Evolutionary conservation across 2,329 filamentous ascomycete genomes (phyloP), one percentile per base, ranked within the genome.

Genomic region (Colletotrichum sojae): DNA sequence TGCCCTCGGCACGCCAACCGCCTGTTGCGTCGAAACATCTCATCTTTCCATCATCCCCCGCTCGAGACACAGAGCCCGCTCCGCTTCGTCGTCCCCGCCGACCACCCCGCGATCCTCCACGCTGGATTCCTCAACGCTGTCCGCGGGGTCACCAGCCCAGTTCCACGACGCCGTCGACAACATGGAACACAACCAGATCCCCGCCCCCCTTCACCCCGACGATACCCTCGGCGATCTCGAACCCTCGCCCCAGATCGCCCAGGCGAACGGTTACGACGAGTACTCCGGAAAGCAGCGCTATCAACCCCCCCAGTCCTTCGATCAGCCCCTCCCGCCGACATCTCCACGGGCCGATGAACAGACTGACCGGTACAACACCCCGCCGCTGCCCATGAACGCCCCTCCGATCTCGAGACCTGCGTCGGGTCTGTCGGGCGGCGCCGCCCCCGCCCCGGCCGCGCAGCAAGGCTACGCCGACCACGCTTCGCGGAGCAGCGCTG

Each of bases 111-210:
- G 53, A 60, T 71, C 69, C 63, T 73, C 73, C 81, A 84, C 77
- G 71, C 84, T 88, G 86, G 87, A 89, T 85, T 83, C 83, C 71
- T 84, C 84, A 70, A 84, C 79, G 18, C 75, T 85, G 40, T 81
- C 82, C 54, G 79, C 80, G 75, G 85, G 84, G 80, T 86, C 85
- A 70, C 79, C 82, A 77, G 84, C 80, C 81, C 85, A 86, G 75
- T 85, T 83, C 75, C 83, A 84, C 83, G 83, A 85, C 84, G 81
- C 82, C 67, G 78, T 86, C 74, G 83, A 86, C 75, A 84, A 74
- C 69, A 86, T 87, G 83, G 87, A 90, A 65, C 80, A 81, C 70
- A 80, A 84, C 58, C 79, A 79, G 54, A 73, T 78, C 49, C 45
- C 60, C 56, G 75, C 77, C 22, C 76, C 77, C 63, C 83, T 83